Conservation (phyloP, 2,329 filamentous ascomycete species). For the Trichoderma cornu-damae region DNA sequence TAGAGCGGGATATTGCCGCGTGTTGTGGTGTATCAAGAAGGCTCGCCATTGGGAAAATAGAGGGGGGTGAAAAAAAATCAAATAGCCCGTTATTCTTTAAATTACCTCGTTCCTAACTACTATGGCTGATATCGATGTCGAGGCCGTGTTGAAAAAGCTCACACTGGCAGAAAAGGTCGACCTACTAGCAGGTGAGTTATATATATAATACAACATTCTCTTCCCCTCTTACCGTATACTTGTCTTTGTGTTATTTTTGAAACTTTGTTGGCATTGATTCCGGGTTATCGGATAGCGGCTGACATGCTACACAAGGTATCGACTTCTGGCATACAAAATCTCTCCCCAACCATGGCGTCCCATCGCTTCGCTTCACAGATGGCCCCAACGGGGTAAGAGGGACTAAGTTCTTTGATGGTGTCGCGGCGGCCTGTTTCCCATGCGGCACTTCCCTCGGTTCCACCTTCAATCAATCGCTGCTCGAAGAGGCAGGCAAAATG, state of each 20-base stretch:
- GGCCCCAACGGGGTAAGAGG: constrained; percentile 67
- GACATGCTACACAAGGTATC: constrained; percentile 38
- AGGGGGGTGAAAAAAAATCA: too few relatives aligned
- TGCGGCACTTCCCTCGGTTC: constrained; percentile 54
- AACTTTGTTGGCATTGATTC: neutral
- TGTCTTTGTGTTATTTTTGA: neutral
- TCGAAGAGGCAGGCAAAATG: constrained; percentile 45
- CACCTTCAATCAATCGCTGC: constrained; percentile 52
- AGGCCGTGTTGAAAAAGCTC: constrained; percentile 50
- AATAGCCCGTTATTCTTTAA: neutral
- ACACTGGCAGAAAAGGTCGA: constrained; percentile 49
- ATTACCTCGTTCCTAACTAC: neutral
- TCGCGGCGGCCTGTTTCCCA: constrained; percentile 55
- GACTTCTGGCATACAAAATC: constrained; percentile 67
- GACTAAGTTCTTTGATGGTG: constrained; percentile 62
- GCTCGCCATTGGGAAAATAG: neutral
- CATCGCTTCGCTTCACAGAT: constrained; percentile 60
- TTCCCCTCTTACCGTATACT: neutral
- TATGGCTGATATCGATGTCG: constrained; percentile 51
- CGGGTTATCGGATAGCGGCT: rapidly evolving
- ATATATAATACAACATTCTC: neutral
- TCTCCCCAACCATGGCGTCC: constrained; percentile 55
- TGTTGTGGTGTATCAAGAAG: neutral
- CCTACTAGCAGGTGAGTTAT: constrained; percentile 42
- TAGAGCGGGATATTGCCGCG: neutral